A percentile compares a stretch with the other conserved stretches of the same genome.
Evolutionary conservation across 441 rosid genomes (phyloP).

Genomic region (Arabidopsis hybrid): DNA sequence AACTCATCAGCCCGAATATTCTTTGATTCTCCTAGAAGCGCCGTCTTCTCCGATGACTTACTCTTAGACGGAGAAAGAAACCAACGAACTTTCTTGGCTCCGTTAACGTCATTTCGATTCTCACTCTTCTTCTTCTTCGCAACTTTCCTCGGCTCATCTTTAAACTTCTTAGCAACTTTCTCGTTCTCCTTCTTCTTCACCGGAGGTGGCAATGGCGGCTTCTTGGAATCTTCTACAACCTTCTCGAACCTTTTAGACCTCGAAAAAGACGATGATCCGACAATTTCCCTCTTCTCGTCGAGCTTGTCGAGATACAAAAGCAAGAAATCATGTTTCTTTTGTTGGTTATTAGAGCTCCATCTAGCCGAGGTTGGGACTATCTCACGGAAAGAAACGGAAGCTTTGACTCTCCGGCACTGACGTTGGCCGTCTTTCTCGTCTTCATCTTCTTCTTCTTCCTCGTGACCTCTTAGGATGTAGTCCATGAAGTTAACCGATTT

Average conservation of each 20-base stretch:
- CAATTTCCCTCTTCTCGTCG: constrained; percentile 45
- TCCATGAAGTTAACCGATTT: constrained; percentile 94
- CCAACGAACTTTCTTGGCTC: constrained; percentile 51
- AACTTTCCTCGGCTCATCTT: constrained; percentile 59
- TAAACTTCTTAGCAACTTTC: constrained; percentile 52
- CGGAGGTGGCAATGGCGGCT: constrained; percentile 27
- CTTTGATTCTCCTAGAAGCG: constrained; percentile 50
- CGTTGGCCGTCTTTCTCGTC: constrained; percentile 40
- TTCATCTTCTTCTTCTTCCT: constrained; percentile 40
- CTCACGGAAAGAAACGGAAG: constrained; percentile 86
- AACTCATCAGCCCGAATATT: constrained; percentile 29
- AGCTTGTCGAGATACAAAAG: constrained; percentile 55
- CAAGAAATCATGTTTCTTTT: constrained; percentile 52
- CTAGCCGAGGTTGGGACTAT: constrained; percentile 49
- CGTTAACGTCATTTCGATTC: constrained; percentile 42
- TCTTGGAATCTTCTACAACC: constrained; percentile 37
- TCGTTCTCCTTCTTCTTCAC: constrained; percentile 46
- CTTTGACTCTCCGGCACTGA: constrained; percentile 65
- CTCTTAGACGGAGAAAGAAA: constrained; percentile 47
- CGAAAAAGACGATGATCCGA: constrained; percentile 40
- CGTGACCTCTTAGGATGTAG: constrained; percentile 57
- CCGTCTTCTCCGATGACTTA: constrained; percentile 38
- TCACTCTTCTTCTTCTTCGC: constrained; percentile 41
- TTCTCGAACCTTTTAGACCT: constrained; percentile 50
- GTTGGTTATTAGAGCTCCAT: constrained; percentile 36